Evolutionary conservation across 768 basidiomycete species (phyloP), one percentile per base, ranked within the genome.

Genomic region (Trametes meyenii): DNA sequence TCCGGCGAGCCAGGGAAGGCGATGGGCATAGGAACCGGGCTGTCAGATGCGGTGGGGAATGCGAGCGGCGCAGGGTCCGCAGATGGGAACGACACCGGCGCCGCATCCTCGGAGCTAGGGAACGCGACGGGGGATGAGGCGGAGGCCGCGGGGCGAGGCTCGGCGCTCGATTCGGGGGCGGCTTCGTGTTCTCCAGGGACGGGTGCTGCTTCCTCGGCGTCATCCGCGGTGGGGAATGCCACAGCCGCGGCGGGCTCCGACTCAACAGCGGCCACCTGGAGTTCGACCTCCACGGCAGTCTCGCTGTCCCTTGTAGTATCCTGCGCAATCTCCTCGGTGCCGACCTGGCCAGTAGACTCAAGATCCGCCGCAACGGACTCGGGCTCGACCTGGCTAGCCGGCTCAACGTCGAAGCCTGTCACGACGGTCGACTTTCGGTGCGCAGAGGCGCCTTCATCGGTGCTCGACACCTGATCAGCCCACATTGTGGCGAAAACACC

Each of bases 401-500:
- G 21, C 50, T 66, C 82, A 13, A 80, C 71, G 49, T 73, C 71
- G 70, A 85, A 84, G n/a, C 80, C 83, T 24, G 74, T 72, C 19
- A 77, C 69, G 17, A 79, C 78, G 44, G 73, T 70, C 67, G 78
- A 78, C 61, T 72, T 73, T 51, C 66, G 66, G 36, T 73, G 75
- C 48, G 71, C 70, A 39, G 77, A 68, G 16, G 79, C 74, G 62
- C 75, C 76, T 54, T 83, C 80, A 55, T 87, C 89, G 33, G 83
- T 82, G 4, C 87, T 80, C 23, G 85, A 85, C 33, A 89, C 78
- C 69, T 96, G 91, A 70, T 92, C 86, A 0, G 90, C 86, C 94
- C 95, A 97, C 90, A 96, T 90, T 0, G 83, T 79, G 13, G 91
- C 89, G 67, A 94, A 95, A 40, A 85, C 69, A 52, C 91, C 91